Evolutionary conservation across 805 yeast species (phyloP), one percentile per base, ranked within the genome.

Genomic region (Brettanomyces custersianus): DNA sequence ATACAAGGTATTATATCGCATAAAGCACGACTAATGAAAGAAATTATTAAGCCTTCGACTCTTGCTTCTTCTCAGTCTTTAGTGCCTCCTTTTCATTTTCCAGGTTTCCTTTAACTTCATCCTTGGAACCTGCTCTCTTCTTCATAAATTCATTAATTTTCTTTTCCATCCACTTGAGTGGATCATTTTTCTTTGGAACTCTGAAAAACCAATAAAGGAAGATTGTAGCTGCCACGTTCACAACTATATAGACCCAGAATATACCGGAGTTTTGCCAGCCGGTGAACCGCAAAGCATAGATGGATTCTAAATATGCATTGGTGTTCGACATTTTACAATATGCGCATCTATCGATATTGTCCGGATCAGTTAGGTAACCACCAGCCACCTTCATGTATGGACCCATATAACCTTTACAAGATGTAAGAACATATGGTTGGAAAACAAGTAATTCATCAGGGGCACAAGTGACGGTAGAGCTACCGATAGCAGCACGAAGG

Each of bases 201-300:
- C 88, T 70, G 20, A 77, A 70, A 24, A 72, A 48, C 77, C 79
- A 67, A 50, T 66, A 67, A 38, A 51, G 36, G 37, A 42, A 37
- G 26, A 49, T 35, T 4, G 54, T 42, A 31, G 57, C 36, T 3
- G 33, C 5, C 13, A 57, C 41, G 46, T 72, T 67, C 45, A 70
- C 55, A 19, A 51, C 57, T 36, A 68, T 62, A 46, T 59, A 76
- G 29, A 59, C 62, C 40, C 67, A 47, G 42, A 64, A 64, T 16
- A 76, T 60, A 36, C 80, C 82, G 42, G 62, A 61, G 52, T 76
- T 63, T 50, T 79, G 60, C 77, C 80, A 72, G 75, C 60, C 76
- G 72, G 38, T 68, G 51, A 21, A 15, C 22, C 65, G 67, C 2
- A 58, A 37, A 5, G 79, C 62, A 40, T 63, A 55, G 31, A 66